Evolutionary conservation across 495 filamentous ascomycete genomes (phyloP), one percentile per base, ranked within the genome.

Genomic region (Penicillium roqueforti): DNA sequence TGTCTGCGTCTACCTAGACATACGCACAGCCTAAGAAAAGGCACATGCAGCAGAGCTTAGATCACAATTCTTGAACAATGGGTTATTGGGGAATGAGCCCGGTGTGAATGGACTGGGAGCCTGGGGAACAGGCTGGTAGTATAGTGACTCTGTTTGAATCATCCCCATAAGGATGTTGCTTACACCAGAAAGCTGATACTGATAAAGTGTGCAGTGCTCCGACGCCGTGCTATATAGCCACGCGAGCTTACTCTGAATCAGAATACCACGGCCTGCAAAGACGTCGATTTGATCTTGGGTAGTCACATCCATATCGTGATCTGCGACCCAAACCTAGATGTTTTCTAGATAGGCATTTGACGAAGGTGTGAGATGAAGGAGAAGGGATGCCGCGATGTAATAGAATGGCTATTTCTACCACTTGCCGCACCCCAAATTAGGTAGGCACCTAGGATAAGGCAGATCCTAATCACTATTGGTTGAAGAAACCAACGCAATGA

Each of bases 141-240:
- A 63, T 3, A 83, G 87, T 0, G 88, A 87, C 67, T 92, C 89
- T 2, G 89, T 89, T 62, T 93, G 89, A 64, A 91, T 87, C 69
- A 85, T 78, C 14, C 83, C 82, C 70, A 84, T 81, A 61, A 77
- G 83, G 55, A 91, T 70, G 63, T 89, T 80, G 59, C 79, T 71
- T 1, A 87, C 87, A 39, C 75, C 76, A 52, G 73, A 71, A 43
- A 91, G 62, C 55, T 91, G 86, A 73, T 91, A 92, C 65, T 92
- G 87, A 64, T 89, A 89, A 0, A 92, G 73, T 3, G 77, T 68
- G 58, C 78, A 75, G 67, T 93, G 89, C 69, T 93, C 89, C 2
- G 80, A 80, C 0, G 83, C 74, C 0, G 87, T 89, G 19, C 86
- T 89, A 34, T 81, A 81, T 11, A 86, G 63, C 86, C 86, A 86